phyloP scores from a whole-genome alignment of 2,329 filamentous ascomycete species.

The Fragosphaeria purpurea region DNA sequence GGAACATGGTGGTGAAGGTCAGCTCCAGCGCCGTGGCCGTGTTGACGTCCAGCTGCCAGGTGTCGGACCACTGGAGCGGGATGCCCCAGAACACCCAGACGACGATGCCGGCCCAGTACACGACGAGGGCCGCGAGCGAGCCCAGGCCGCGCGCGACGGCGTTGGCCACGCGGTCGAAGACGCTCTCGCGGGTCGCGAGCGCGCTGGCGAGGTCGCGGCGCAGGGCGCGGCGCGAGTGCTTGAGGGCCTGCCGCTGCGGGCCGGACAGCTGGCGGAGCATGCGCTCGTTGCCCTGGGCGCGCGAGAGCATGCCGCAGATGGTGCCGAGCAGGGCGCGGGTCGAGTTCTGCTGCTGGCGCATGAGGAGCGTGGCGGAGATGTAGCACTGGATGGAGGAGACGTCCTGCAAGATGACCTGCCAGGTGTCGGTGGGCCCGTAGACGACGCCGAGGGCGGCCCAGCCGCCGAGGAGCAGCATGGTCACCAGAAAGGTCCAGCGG shows the following conservation, averaged over 20 bases:
- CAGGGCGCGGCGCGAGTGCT: constrained; percentile 13
- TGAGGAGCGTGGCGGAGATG: constrained; percentile 27
- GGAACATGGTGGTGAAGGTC: constrained; percentile 28
- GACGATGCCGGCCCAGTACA: constrained; percentile 26
- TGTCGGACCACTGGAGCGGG: constrained; percentile 20
- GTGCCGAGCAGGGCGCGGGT: constrained; percentile 19
- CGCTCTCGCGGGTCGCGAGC: constrained; percentile 19
- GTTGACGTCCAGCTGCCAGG: constrained; percentile 33
- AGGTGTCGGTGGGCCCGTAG: constrained; percentile 22
- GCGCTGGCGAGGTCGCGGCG: constrained; percentile 16
- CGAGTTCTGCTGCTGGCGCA: constrained; percentile 27
- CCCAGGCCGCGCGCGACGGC: constrained; percentile 18
- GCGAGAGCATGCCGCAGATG: constrained; percentile 23
- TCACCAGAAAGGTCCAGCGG: constrained; percentile 18
- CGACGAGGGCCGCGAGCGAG: constrained; percentile 19
- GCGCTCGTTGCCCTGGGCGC: constrained; percentile 21
- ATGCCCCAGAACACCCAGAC: constrained; percentile 25
- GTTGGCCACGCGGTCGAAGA: constrained; percentile 21
- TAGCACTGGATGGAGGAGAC: constrained; percentile 27
- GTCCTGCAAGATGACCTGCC: constrained; percentile 27
- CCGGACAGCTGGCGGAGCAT: constrained; percentile 18
- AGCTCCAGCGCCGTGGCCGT: constrained; percentile 32
- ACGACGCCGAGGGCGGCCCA: constrained; percentile 23
- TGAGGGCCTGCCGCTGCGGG: constrained; percentile 11
- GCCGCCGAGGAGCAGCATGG: constrained; percentile 19